phyloP scores from a whole-genome alignment of 148 eudicot species.

The Talinum fruticosum region DNA sequence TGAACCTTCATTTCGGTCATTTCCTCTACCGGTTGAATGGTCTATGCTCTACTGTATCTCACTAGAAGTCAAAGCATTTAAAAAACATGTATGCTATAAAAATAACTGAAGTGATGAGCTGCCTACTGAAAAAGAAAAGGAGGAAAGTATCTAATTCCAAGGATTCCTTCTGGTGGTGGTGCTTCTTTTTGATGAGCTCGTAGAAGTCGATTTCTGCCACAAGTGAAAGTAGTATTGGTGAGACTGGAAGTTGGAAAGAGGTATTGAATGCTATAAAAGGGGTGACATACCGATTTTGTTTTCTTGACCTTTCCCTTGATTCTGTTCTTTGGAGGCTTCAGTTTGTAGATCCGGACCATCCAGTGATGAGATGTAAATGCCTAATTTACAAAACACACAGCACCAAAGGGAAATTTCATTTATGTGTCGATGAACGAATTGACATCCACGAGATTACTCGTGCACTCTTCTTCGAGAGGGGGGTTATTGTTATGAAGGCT shows the following conservation, averaged over 20 bases:
- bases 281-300: conserved; percentile 55
- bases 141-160: conserved; percentile 46
- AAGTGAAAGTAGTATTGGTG: conserved; percentile 5
- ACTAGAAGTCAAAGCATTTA: conserved; percentile 19
- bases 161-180: conserved; percentile 58
- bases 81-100: conserved; percentile 21
- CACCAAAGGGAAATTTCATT: not conserved
- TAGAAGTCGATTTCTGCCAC: conserved; percentile 60
- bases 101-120: conserved; percentile 25
- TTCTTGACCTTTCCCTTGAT: conserved; percentile 80
- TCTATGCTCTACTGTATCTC: conserved; percentile 14
- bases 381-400: conserved; percentile 25
- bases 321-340: conserved; percentile 91
- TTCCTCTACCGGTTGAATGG: conserved; percentile 9
- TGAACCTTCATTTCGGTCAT: not conserved
- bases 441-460: not conserved
- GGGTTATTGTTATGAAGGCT: too few relatives aligned
- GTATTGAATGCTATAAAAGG: not conserved
- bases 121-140: conserved; percentile 10
- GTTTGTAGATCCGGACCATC: conserved; percentile 97
- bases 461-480: not conserved
- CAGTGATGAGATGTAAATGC: conserved; percentile 97
- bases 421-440: not conserved
- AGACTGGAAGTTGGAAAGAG: not conserved
- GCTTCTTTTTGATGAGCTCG: conserved; percentile 45